These are phyloP conservation scores for Phyllosticta ampelicida DNA, from an alignment of 2,329 filamentous ascomycete species.

Conservation along the genomic window DNA sequence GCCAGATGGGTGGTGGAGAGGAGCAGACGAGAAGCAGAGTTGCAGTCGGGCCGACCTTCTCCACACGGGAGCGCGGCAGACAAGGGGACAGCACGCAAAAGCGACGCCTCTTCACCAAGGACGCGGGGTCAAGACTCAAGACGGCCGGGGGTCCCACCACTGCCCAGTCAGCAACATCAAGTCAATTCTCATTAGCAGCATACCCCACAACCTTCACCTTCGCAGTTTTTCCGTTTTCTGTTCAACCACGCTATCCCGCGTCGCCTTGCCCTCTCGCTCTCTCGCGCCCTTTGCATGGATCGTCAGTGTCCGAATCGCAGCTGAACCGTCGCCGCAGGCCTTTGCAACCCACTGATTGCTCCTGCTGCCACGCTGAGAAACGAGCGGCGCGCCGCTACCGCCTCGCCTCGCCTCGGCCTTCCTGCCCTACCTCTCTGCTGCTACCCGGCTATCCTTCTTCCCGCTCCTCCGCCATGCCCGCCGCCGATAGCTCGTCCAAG, in stretches of 20 bases:
- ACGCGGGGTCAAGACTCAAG: no score
- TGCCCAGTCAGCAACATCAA: not conserved
- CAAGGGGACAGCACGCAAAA: not conserved
- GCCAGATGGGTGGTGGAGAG: not conserved
- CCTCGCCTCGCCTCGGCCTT: not conserved
- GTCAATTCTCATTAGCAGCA: not conserved
- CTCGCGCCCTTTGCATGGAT: not conserved
- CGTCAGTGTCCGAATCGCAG: not conserved
- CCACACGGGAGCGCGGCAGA: not conserved
- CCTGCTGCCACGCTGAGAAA: not conserved
- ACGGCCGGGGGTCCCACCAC: not conserved
- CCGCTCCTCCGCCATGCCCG: constrained; percentile 2
- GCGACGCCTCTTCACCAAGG: not conserved
- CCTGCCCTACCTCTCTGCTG: not conserved
- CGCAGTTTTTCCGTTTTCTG: no score
- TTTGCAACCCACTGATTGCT: no score
- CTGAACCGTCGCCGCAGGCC: not conserved
- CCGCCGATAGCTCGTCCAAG: not conserved
- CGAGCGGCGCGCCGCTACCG: not conserved
- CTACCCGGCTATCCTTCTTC: constrained; percentile 3
- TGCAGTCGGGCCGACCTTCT: not conserved
- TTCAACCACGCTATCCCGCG: not conserved
- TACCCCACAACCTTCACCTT: not conserved
- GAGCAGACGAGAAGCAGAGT: not conserved
- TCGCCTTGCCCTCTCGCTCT: not conserved